Evolutionary conservation across 805 yeast genomes (phyloP), one percentile per base, ranked within the genome.

Genomic region (Tetrapisispora nanseiensis): DNA sequence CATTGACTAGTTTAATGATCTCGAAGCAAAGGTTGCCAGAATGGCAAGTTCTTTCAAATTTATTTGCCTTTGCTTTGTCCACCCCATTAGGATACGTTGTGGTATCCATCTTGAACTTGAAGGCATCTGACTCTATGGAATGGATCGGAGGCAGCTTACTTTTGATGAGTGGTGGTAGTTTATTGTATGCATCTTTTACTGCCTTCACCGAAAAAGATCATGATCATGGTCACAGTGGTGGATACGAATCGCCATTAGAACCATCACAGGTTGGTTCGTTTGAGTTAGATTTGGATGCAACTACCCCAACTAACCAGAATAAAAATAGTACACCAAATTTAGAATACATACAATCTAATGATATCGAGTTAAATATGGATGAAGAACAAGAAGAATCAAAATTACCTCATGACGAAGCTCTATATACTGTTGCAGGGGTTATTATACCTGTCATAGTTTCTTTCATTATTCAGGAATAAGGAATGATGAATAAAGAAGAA

Each of bases 1-100:
- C 84, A 22, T 62, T 80, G 33, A 58, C 74, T 11, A 68, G 80
- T 13, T 54, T 80, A 7, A 63, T 80, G 53, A 49, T 59, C 4
- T 52, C 75, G 3, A 63, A 62, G 41, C 70, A 69, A 39, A 65
- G 67, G 6, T 47, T 71, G 3, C 51, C 67, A 11, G 50, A 56
- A 28, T 52, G 58, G 40, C 61, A 67, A 33, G 65, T 74, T 4
- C 44, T 69, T 6, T 56, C 70, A 22, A 82, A 80, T 50, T 50
- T 80, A n/a, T 54, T 65, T 39, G 59, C 59, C 18, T 62, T 62
- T 51, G 54, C 65, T 3, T 39, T 53, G 2, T 62, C 67, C 1
- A 59, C 66, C 3, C 67, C 67, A 2, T 21, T 57, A 4, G 66
- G 64, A 1, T 61, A 58, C 41, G 32, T 61, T 13, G 41, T 56